Percentiles rank a stretch among this genome's conserved stretches.
Conservation (phyloP, 2,329 filamentous ascomycete genomes). For the Penicillium sp. region DNA sequence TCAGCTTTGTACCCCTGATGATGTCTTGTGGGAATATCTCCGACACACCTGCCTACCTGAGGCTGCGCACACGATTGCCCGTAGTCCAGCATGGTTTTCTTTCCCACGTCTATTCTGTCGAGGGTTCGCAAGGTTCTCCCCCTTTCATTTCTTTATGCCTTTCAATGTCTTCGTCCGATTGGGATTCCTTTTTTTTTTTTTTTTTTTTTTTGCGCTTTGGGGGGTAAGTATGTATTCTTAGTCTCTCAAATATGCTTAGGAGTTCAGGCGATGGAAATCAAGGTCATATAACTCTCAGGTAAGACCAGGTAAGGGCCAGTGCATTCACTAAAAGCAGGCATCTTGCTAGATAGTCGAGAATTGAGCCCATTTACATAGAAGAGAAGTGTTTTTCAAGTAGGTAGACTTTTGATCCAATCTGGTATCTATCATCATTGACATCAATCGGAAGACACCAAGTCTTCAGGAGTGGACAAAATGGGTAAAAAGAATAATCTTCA, state of each 20-base stretch:
- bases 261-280: conserved; percentile 10
- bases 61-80: conserved; percentile 3
- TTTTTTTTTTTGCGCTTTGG: conserved; percentile 20
- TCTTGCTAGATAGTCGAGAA: conserved; percentile 13
- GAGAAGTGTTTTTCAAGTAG: not conserved
- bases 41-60: not conserved
- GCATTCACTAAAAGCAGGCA: conserved; percentile 26
- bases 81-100: not conserved
- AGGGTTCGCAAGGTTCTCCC: conserved; percentile 16
- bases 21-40: not conserved
- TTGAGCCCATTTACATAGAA: not conserved
- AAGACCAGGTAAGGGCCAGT: conserved; percentile 45
- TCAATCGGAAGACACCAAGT: conserved; percentile 24
- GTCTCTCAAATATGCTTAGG: conserved; percentile 24
- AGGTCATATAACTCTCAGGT: conserved; percentile 31
- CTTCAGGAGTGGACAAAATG: conserved; percentile 14
- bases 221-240: conserved; percentile 48
- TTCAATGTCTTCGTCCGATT: conserved; percentile 29
- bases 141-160: conserved; percentile 25
- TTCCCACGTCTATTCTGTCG: not conserved
- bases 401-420: conserved; percentile 25
- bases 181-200: conserved; percentile 17
- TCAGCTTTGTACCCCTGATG: not conserved
- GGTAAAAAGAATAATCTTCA: conserved; percentile 21
- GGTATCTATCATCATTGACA: conserved; percentile 34